These are phyloP conservation scores for Diaporthe capsici DNA, from an alignment of 2,329 filamentous ascomycete genomes.

Conservation along the genomic window DNA sequence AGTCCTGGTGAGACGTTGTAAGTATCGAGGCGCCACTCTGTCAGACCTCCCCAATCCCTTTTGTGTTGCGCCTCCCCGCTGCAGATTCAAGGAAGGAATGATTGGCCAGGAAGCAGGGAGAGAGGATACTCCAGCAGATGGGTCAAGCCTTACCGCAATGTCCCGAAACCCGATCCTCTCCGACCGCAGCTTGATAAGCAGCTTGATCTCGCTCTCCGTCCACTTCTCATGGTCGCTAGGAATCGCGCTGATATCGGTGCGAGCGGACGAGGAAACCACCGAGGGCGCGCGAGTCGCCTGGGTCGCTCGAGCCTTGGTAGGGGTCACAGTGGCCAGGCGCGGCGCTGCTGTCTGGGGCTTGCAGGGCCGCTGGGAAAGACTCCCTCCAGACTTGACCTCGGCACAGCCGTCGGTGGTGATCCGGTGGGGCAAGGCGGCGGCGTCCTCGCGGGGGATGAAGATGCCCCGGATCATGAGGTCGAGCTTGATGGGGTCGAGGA, in stretches of 20 bases:
- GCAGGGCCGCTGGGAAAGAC: neutral
- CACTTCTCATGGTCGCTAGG: neutral
- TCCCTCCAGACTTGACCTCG: neutral
- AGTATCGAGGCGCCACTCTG: neutral
- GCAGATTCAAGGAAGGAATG: neutral
- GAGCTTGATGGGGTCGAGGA: constrained; percentile 12
- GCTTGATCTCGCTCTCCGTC: neutral
- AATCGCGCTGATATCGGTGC: neutral
- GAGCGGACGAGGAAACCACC: neutral
- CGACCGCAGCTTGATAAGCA: neutral
- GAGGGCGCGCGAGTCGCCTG: neutral
- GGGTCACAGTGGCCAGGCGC: neutral
- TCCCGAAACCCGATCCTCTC: neutral
- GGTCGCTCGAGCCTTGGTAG: neutral
- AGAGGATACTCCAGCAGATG: too few relatives aligned
- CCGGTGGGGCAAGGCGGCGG: neutral
- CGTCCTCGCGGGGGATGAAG: constrained; percentile 16
- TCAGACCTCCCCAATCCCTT: neutral
- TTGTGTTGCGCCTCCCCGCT: neutral
- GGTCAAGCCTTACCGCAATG: neutral
- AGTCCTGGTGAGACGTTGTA: neutral
- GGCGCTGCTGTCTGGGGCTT: neutral
- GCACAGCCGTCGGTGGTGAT: neutral
- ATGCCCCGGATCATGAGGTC: constrained; percentile 19
- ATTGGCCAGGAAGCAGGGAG: neutral